phyloP scores from a whole-genome alignment of 139 green algal genomes.

The Coelastrella sp. region DNA sequence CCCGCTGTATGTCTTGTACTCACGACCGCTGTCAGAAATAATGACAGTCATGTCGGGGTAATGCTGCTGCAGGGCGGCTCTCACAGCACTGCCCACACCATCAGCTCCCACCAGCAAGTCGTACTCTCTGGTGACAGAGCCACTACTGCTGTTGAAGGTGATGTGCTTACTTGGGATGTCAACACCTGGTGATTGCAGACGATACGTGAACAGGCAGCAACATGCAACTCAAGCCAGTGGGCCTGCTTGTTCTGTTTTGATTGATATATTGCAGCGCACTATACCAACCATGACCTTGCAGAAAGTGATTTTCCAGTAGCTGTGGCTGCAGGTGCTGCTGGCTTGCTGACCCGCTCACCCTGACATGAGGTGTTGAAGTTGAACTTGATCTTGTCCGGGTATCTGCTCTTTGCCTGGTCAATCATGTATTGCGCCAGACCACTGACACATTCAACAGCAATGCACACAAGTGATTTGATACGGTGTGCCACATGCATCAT shows the following conservation, averaged over 20 bases:
- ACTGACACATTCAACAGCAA: neutral
- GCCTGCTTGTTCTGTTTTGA: too few relatives aligned
- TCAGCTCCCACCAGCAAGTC: conserved; percentile 72
- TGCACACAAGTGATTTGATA: neutral
- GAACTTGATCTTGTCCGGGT: conserved; percentile 59
- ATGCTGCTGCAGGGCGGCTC: conserved; percentile 36
- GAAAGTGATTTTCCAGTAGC: too few relatives aligned
- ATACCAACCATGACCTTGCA: too few relatives aligned
- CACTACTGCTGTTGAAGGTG: conserved; percentile 13
- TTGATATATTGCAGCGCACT: too few relatives aligned
- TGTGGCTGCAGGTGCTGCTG: neutral
- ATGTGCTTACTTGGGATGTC: conserved; percentile 32
- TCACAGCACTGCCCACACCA: conserved; percentile 54
- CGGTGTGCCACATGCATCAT: neutral
- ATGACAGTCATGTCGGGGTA: conserved; percentile 40
- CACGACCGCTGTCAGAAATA: conserved; percentile 49
- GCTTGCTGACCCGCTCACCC: neutral
- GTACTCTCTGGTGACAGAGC: conserved; percentile 28
- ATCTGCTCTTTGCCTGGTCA: conserved; percentile 30
- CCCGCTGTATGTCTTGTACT: conserved; percentile 66
- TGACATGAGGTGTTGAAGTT: conserved; percentile 51
- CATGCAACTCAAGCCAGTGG: too few relatives aligned
- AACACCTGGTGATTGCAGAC: neutral
- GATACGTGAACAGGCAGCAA: too few relatives aligned
- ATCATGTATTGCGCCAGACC: conserved; percentile 68